Evolutionary conservation across 2,329 filamentous ascomycete genomes (phyloP).

Genomic region (Penicillium sp.): DNA sequence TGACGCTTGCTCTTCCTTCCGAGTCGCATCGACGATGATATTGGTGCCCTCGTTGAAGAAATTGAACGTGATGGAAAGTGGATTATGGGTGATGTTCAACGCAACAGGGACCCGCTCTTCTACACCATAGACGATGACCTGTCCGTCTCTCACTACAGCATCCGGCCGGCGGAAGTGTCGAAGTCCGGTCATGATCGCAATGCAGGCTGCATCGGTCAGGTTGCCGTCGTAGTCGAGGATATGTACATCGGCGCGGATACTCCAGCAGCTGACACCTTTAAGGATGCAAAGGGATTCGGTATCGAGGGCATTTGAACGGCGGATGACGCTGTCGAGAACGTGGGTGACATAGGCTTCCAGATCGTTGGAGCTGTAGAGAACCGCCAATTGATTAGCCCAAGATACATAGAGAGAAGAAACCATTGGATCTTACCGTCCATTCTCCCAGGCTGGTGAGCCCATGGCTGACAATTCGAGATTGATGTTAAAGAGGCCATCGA

Average conservation of each 20-base stretch:
- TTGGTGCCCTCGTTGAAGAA: constrained; percentile 58
- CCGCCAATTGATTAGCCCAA: constrained; percentile 9
- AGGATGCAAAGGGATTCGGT: constrained; percentile 94
- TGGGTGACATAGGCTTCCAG: constrained; percentile 81
- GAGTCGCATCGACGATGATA: constrained; percentile 45
- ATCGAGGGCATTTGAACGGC: constrained; percentile 85
- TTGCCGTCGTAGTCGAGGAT: constrained; percentile 88
- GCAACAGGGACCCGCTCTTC: constrained; percentile 86
- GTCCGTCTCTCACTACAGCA: constrained; percentile 77
- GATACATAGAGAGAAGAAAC: not conserved
- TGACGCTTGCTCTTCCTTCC: constrained; percentile 50
- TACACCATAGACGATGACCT: constrained; percentile 75
- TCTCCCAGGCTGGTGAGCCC: constrained; percentile 84
- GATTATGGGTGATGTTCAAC: constrained; percentile 84
- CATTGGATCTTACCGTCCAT: constrained; percentile 57
- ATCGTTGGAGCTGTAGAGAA: constrained; percentile 61
- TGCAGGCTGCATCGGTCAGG: constrained; percentile 77
- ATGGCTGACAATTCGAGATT: constrained; percentile 86
- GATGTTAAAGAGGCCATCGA: constrained; percentile 93
- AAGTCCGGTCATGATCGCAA: constrained; percentile 81
- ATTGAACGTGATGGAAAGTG: constrained; percentile 84
- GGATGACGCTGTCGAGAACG: constrained; percentile 87
- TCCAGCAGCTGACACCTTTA: constrained; percentile 86
- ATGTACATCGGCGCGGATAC: constrained; percentile 84
- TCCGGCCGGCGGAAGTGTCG: constrained; percentile 90